phyloP scores from a whole-genome alignment of 306 rosid genomes.

The Dalbergia oliveri region DNA sequence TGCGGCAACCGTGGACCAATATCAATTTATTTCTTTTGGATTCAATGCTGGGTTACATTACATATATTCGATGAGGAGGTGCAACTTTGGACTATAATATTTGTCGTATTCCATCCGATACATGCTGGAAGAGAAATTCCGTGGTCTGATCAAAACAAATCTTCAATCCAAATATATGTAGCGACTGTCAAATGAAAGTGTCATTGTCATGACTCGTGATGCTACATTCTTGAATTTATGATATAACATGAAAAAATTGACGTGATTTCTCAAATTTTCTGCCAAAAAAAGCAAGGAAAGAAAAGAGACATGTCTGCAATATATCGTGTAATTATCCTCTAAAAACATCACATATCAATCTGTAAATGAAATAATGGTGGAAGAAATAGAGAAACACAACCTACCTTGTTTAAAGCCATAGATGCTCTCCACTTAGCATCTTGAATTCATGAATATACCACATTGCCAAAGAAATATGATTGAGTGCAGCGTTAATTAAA shows the following conservation, averaged over 20 bases:
- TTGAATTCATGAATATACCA: background rate
- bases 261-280: background rate
- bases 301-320: background rate
- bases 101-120: background rate
- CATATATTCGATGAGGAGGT: background rate
- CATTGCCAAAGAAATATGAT: conserved; percentile 61
- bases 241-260: background rate
- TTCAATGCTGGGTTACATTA: background rate
- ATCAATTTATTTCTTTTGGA: background rate
- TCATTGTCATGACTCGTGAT: background rate
- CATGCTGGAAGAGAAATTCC: background rate
- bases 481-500: conserved; percentile 63
- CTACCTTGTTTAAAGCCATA: background rate
- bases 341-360: background rate
- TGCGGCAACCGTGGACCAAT: background rate
- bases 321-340: background rate
- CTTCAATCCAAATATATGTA: background rate
- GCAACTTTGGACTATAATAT: background rate
- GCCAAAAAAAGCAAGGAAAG: background rate
- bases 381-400: conserved; percentile 27
- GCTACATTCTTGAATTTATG: background rate
- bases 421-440: background rate
- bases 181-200: background rate
- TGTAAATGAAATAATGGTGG: background rate
- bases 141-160: background rate